These are phyloP conservation scores for Solanum pinnatisectum DNA, from an alignment of 257 asterid genomes.

Conservation along the genomic window DNA sequence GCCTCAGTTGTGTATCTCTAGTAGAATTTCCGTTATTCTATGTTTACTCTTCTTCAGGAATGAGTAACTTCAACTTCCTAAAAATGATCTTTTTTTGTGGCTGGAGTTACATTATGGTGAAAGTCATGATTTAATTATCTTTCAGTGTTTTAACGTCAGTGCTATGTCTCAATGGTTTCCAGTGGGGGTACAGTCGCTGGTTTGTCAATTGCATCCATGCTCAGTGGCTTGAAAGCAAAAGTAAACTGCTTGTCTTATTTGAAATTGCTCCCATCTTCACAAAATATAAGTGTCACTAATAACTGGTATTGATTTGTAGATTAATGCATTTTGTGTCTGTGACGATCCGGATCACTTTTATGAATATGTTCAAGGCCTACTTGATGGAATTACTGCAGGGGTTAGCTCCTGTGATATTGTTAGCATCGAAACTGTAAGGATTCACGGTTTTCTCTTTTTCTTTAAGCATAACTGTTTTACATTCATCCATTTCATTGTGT, in stretches of 20 bases:
- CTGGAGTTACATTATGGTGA: neutral
- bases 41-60: neutral
- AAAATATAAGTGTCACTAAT: neutral
- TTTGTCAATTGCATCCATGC: constrained; percentile 63
- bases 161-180: constrained; percentile 16
- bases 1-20: neutral
- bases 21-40: neutral
- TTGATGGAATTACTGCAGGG: constrained; percentile 74
- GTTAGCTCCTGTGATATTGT: constrained; percentile 72
- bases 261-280: neutral
- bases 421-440: constrained; percentile 60
- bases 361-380: constrained; percentile 58
- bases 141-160: neutral
- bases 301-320: constrained; percentile 28
- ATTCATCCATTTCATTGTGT: neutral
- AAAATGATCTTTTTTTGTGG: neutral
- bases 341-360: constrained; percentile 89
- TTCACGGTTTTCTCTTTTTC: neutral
- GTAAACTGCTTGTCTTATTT: constrained; percentile 22
- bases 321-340: constrained; percentile 76
- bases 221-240: constrained; percentile 67
- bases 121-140: neutral
- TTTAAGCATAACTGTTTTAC: neutral
- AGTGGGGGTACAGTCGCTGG: constrained; percentile 99
- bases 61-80: neutral